Evolutionary conservation across 1,139 yeast genomes (phyloP).

Genomic region (Casaregolazyma suthepensis): DNA sequence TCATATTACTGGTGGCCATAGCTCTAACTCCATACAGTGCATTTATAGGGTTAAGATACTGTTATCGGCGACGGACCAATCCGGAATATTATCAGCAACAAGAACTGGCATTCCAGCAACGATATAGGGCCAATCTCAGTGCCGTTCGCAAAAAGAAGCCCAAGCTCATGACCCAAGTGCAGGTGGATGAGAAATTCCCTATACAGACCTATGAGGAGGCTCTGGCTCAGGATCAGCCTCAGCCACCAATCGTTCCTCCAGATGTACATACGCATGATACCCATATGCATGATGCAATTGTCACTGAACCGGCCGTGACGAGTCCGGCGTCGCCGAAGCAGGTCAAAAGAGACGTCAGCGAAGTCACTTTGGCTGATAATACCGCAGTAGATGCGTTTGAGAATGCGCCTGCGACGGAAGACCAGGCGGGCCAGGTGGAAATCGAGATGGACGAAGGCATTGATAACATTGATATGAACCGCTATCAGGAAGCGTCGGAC

Average conservation of each 20-base stretch:
- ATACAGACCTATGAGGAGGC: conserved; percentile 48
- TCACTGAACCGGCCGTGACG: conserved; percentile 3
- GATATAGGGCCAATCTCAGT: conserved; percentile 14
- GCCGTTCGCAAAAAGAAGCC: conserved; percentile 27
- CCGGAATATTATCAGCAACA: conserved; percentile 16
- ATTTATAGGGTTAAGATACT: conserved; percentile 32
- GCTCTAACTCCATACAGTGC: conserved; percentile 26
- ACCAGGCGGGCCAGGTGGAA: conserved; percentile 12
- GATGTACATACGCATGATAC: background rate
- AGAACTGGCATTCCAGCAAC: conserved; percentile 17
- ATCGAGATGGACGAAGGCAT: conserved; percentile 19
- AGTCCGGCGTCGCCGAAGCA: conserved; percentile 3
- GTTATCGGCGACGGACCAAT: conserved; percentile 28
- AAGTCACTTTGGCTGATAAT: background rate
- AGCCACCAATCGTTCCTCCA: background rate
- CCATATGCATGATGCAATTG: conserved; percentile 5
- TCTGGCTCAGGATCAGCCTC: background rate
- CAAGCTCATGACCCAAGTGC: conserved; percentile 45
- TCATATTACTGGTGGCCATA: conserved; percentile 15
- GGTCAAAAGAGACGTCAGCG: background rate
- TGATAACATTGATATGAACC: conserved; percentile 8
- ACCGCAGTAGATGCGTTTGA: conserved; percentile 10
- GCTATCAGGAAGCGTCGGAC: conserved; percentile 37
- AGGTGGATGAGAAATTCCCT: conserved; percentile 65
- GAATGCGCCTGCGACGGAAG: conserved; percentile 17